A percentile compares a stretch with the other conserved stretches of the same genome.
phyloP scores from a whole-genome alignment of 441 rosid genomes.

The California macrophylla region DNA sequence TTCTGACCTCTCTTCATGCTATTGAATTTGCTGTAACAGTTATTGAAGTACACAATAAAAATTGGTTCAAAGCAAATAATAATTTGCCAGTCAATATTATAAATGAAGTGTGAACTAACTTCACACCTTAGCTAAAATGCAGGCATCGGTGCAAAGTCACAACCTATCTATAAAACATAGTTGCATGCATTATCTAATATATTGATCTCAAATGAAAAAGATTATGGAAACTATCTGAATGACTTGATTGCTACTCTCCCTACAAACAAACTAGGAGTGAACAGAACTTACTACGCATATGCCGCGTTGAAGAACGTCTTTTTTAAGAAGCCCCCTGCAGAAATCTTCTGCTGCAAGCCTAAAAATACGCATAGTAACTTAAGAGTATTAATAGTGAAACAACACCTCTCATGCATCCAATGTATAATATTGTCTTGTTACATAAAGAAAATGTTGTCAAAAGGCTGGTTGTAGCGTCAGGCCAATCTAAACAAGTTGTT shows the following conservation, averaged over 20 bases:
- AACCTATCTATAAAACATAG: background rate
- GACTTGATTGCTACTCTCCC: background rate
- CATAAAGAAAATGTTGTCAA: background rate
- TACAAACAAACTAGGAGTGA: conserved; percentile 12
- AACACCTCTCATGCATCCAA: background rate
- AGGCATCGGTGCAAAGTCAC: background rate
- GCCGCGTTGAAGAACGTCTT: conserved; percentile 59
- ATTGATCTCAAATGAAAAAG: background rate
- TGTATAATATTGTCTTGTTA: background rate
- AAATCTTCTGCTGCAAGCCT: conserved; percentile 73
- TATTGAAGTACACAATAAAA: conserved; percentile 9
- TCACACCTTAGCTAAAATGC: background rate
- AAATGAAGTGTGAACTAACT: background rate
- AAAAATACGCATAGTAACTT: conserved; percentile 18
- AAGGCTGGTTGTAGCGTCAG: background rate
- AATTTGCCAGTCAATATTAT: background rate
- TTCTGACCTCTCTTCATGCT: conserved; percentile 54
- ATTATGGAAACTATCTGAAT: background rate
- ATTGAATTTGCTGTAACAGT: conserved; percentile 48
- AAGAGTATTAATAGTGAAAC: background rate
- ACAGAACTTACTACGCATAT: conserved; percentile 57
- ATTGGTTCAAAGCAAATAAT: background rate
- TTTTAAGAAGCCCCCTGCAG: conserved; percentile 50
- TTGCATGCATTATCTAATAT: background rate
- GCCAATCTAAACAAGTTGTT: background rate